Base-by-base conservation (phyloP, 768 basidiomycete genomes). In the Lyophyllum semitale region DNA sequence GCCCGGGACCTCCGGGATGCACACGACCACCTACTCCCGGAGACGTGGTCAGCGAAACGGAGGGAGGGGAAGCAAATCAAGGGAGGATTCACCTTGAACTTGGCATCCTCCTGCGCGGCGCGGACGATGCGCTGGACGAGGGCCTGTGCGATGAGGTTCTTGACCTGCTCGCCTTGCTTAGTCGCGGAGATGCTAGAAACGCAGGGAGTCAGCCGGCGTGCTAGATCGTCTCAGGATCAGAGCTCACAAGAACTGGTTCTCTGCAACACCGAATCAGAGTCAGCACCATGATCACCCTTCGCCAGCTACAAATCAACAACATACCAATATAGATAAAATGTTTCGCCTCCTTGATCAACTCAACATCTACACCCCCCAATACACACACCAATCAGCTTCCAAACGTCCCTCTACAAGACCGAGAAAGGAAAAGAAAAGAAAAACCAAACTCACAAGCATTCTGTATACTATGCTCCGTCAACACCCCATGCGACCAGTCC, bases 401-500 rank as follows among this genome's bases (percentile, higher is more conserved):
- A 55, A 17, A 30, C 23, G 25, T 8, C 29, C n/a, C n/a, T n/a
- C n/a, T n/a, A n/a, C n/a, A n/a, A n/a, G n/a, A n/a, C n/a, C n/a
- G n/a, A n/a, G n/a, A 30, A 54, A 51, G 38, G n/a, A 22, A 48
- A 38, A 48, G 44, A 22, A 29, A 18, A 22, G 27, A 11, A 29
- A 35, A 27, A 43, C 4, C 30, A 45, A 2, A 82, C 89, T 68
- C 64, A 92, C 91, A 94, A 44, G 96, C 95, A 62, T 93, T 89
- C 72, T 97, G 95, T 56, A 98, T 93, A 69, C 91, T 94, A 55
- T 85, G 83, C 70, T 98, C 96, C 3, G 84, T 88, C 59, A 95
- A 76, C 32, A 95, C 90, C 2, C 95, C 96, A 63, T 94, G 92
- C 63, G 88, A 91, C 96, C 96, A 99, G 71, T 98, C 96, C 1